These are phyloP conservation scores for Ogataea trehalophila DNA, from an alignment of 805 yeast species.

Conservation along the genomic window DNA sequence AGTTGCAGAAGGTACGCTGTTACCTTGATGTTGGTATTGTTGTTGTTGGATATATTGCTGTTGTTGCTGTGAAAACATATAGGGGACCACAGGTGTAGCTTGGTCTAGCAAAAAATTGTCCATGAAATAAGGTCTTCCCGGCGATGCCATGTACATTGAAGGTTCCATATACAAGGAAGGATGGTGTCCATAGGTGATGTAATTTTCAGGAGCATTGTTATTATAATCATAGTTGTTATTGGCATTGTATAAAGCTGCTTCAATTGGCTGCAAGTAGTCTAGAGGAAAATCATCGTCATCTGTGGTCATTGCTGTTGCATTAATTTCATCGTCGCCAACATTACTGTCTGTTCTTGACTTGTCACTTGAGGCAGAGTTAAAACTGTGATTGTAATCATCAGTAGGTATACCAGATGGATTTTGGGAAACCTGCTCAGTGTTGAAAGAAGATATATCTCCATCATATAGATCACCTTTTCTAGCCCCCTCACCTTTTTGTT, in stretches of 20 bases:
- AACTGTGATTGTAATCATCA: too few species aligned
- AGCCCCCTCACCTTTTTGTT: slow-evolving; percentile 9
- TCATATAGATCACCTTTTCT: slow-evolving; percentile 13
- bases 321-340: not conserved
- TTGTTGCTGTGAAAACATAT: slow-evolving; percentile 15
- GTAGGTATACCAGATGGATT: not conserved
- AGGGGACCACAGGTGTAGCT: slow-evolving; percentile 28
- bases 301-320: slow-evolving; percentile 12
- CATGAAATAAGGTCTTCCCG: slow-evolving; percentile 15
- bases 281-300: slow-evolving; percentile 68
- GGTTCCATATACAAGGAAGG: slow-evolving; percentile 23
- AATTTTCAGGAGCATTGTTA: slow-evolving; percentile 10
- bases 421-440: slow-evolving; percentile 12
- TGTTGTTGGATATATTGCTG: slow-evolving; percentile 14
- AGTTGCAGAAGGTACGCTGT: slow-evolving; percentile 6
- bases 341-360: too few species aligned
- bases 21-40: slow-evolving; percentile 4
- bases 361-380: too few species aligned
- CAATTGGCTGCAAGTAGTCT: slow-evolving; percentile 45
- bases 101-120: slow-evolving; percentile 25
- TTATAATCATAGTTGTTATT: slow-evolving; percentile 30
- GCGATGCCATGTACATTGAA: slow-evolving; percentile 23
- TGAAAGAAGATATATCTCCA: slow-evolving; percentile 5
- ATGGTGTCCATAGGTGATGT: slow-evolving; percentile 19
- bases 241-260: slow-evolving; percentile 18